phyloP scores from a whole-genome alignment of 768 basidiomycete species.

The Mycena epipterygia region DNA sequence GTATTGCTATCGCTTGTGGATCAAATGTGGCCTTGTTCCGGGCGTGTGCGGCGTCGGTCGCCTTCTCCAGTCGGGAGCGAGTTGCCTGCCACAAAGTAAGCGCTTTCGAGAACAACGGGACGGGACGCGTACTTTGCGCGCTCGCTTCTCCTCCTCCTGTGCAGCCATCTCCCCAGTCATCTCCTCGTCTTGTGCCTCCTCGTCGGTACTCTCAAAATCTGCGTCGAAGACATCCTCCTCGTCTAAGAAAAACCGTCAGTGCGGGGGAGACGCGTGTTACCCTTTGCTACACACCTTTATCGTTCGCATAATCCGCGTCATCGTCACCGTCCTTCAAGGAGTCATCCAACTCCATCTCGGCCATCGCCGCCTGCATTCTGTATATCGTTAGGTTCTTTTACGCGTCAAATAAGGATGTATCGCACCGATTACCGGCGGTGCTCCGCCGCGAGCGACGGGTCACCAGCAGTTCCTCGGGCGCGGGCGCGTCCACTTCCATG shows the following conservation, averaged over 20 bases:
- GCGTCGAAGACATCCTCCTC: constrained; percentile 88
- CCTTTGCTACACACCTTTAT: constrained; percentile 62
- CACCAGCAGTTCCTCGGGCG: constrained; percentile 63
- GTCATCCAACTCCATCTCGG: constrained; percentile 75
- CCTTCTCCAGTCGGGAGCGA: constrained; percentile 70
- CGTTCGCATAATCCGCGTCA: constrained; percentile 78
- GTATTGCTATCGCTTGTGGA: constrained; percentile 53
- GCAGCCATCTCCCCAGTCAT: constrained; percentile 70
- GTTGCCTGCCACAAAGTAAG: constrained; percentile 57
- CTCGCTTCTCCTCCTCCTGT: constrained; percentile 70
- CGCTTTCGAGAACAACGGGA: not conserved
- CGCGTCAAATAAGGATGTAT: not conserved
- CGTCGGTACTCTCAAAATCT: constrained; percentile 90
- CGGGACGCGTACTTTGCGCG: constrained; percentile 57
- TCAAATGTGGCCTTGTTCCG: constrained; percentile 79
- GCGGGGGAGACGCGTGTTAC: not conserved
- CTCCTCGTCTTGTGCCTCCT: constrained; percentile 70
- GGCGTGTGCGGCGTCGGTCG: constrained; percentile 75
- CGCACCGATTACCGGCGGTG: constrained; percentile 85
- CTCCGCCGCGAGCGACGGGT: constrained; percentile 75
- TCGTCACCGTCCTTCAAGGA: constrained; percentile 74
- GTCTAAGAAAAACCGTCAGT: constrained; percentile 60
- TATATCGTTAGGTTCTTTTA: constrained; percentile 17
- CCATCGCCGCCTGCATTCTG: constrained; percentile 85
- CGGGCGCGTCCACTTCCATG: constrained; percentile 38